Evolutionary conservation across 2,329 filamentous ascomycete species (phyloP).

Genomic region (Fusarium tuaranense): DNA sequence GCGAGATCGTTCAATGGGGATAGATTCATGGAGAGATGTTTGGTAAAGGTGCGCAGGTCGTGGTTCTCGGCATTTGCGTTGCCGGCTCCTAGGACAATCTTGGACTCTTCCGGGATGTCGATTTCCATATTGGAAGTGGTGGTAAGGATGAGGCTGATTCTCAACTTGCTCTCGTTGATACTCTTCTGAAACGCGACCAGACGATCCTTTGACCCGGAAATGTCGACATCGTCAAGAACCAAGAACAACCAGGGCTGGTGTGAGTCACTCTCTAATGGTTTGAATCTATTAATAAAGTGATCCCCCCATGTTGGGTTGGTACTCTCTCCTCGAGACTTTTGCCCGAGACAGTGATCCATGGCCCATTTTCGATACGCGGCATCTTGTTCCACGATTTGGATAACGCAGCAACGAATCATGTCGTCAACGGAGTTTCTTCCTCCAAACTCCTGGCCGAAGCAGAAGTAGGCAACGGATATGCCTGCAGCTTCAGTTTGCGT

Average conservation of each 20-base stretch:
- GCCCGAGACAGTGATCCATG: background rate
- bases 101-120: background rate
- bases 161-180: background rate
- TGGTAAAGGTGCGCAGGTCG: background rate
- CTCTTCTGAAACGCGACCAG: background rate
- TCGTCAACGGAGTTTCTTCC: background rate
- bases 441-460: background rate
- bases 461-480: background rate
- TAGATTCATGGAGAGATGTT: background rate
- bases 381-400: background rate
- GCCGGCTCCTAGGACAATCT: background rate
- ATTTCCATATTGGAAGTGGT: background rate
- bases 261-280: background rate
- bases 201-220: background rate
- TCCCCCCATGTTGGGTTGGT: background rate
- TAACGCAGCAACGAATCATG: background rate
- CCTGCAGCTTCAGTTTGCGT: background rate
- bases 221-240: background rate
- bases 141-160: background rate
- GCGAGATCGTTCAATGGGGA: background rate
- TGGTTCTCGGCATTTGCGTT: background rate
- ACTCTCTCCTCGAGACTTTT: background rate
- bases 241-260: background rate
- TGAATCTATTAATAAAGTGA: background rate
- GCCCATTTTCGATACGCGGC: background rate